These are phyloP conservation scores for Neofusicoccum laricinum DNA, from an alignment of 2,329 filamentous ascomycete genomes.

Conservation along the genomic window DNA sequence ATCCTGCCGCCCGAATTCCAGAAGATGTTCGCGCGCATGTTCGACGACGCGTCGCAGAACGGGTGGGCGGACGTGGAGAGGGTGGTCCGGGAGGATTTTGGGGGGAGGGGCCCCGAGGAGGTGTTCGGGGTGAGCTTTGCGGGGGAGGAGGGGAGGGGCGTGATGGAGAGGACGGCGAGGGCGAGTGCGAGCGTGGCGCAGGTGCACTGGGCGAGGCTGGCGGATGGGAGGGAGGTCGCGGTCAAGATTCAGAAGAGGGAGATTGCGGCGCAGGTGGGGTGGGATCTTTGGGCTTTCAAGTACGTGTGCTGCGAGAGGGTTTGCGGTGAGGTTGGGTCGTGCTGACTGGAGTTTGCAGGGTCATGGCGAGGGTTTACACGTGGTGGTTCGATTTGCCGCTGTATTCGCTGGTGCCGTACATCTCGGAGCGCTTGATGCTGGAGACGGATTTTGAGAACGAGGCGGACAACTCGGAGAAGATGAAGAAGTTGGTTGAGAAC, in stretches of 20 bases:
- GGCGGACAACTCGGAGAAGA: slow-evolving; percentile 80
- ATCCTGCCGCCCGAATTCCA: slow-evolving; percentile 92
- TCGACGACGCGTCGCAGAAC: slow-evolving; percentile 95
- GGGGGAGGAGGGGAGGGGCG: slow-evolving; percentile 59
- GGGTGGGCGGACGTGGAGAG: slow-evolving; percentile 79
- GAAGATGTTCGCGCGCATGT: slow-evolving; percentile 94
- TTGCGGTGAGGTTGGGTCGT: neutral
- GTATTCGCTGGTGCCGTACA: slow-evolving; percentile 86
- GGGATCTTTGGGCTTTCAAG: slow-evolving; percentile 96
- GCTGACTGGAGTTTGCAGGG: slow-evolving; percentile 44
- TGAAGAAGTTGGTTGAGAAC: slow-evolving; percentile 70
- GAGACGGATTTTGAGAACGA: slow-evolving; percentile 96
- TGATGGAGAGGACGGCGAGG: slow-evolving; percentile 69
- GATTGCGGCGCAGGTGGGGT: slow-evolving; percentile 84
- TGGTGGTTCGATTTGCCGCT: slow-evolving; percentile 91
- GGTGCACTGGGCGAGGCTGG: slow-evolving; percentile 87
- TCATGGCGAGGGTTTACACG: slow-evolving; percentile 78
- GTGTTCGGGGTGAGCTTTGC: slow-evolving; percentile 87
- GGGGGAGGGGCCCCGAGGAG: slow-evolving; percentile 76
- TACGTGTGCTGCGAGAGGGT: slow-evolving; percentile 41
- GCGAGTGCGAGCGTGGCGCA: slow-evolving; percentile 92
- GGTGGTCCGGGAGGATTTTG: slow-evolving; percentile 87
- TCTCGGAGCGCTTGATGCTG: slow-evolving; percentile 83
- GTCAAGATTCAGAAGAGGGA: slow-evolving; percentile 96
- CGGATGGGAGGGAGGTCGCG: slow-evolving; percentile 86